phyloP scores from a whole-genome alignment of 2,329 filamentous ascomycete genomes.

The Xylaria sp. region DNA sequence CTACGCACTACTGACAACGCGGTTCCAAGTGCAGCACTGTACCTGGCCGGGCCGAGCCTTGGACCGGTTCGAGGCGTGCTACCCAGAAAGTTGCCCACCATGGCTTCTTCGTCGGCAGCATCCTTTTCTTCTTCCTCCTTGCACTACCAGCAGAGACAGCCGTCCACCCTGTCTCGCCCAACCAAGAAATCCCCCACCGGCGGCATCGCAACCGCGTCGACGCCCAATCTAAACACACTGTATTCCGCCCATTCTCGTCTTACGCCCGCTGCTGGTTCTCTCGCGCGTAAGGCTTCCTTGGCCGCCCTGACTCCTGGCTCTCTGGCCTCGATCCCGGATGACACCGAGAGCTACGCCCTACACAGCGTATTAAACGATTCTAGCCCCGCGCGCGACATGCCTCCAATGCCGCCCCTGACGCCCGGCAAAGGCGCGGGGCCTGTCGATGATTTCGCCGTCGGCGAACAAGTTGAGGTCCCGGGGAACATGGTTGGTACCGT shows the following conservation, averaged over 20 bases:
- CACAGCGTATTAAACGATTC: slow-evolving; percentile 63
- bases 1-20: neutral
- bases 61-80: slow-evolving; percentile 12
- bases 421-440: slow-evolving; percentile 61
- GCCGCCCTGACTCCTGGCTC: slow-evolving; percentile 74
- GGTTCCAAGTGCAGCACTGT: neutral
- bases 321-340: slow-evolving; percentile 74
- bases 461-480: slow-evolving; percentile 89
- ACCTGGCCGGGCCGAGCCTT: slow-evolving; percentile 14
- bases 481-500: slow-evolving; percentile 92
- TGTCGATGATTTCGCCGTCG: slow-evolving; percentile 71
- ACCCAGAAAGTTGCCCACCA: slow-evolving; percentile 47
- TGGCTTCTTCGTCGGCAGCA: slow-evolving; percentile 52
- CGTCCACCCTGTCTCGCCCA: slow-evolving; percentile 53
- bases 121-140: slow-evolving; percentile 49
- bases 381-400: slow-evolving; percentile 28
- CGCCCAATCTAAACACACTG: slow-evolving; percentile 67
- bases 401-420: slow-evolving; percentile 65
- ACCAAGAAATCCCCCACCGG: slow-evolving; percentile 56
- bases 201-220: slow-evolving; percentile 63
- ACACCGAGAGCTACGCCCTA: slow-evolving; percentile 71
- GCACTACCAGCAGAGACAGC: slow-evolving; percentile 46
- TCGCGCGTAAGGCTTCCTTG: slow-evolving; percentile 75
- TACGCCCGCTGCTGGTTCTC: slow-evolving; percentile 57
- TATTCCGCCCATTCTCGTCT: slow-evolving; percentile 63